A percentile compares a stretch with the other conserved stretches of the same genome.
These are phyloP conservation scores for Polyporus arcularius DNA, from an alignment of 768 basidiomycete species.

Conservation along the genomic window DNA sequence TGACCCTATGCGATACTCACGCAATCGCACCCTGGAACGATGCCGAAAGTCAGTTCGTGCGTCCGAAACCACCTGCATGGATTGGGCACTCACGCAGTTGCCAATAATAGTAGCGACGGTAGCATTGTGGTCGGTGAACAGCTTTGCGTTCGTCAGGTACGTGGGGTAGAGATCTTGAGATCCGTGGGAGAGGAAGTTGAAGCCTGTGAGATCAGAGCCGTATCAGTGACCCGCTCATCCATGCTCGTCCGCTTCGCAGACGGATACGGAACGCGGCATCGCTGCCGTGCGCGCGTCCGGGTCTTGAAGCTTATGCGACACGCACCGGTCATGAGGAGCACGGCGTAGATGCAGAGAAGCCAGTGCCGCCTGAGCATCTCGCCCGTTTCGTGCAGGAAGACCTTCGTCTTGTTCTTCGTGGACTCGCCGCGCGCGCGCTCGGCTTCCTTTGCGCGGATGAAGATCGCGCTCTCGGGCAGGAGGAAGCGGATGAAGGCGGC, in stretches of 20 bases:
- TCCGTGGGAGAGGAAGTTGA: constrained; percentile 57
- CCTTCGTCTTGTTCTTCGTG: constrained; percentile 54
- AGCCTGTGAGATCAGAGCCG: constrained; percentile 30
- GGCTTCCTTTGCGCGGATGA: constrained; percentile 62
- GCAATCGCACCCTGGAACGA: constrained; percentile 42
- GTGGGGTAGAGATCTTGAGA: constrained; percentile 78
- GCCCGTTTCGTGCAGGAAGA: constrained; percentile 73
- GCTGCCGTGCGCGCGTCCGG: background rate
- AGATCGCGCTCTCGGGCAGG: constrained; percentile 79
- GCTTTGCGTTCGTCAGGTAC: constrained; percentile 65
- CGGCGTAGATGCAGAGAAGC: constrained; percentile 80
- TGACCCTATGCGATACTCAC: constrained; percentile 29
- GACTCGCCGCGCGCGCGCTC: constrained; percentile 44
- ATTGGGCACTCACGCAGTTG: constrained; percentile 49
- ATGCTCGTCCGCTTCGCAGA: background rate
- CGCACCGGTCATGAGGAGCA: constrained; percentile 72
- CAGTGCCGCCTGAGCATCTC: constrained; percentile 83
- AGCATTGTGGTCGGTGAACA: constrained; percentile 55
- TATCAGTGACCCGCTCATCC: constrained; percentile 2
- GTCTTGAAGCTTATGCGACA: background rate
- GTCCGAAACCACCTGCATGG: background rate
- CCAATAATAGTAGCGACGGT: constrained; percentile 84
- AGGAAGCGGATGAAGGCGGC: constrained; percentile 65
- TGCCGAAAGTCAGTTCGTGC: background rate
- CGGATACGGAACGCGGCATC: background rate